A percentile compares a stretch with the other conserved stretches of the same genome.
These are phyloP conservation scores for Jackrogersella minutella DNA, from an alignment of 495 filamentous ascomycete genomes.

Conservation along the genomic window DNA sequence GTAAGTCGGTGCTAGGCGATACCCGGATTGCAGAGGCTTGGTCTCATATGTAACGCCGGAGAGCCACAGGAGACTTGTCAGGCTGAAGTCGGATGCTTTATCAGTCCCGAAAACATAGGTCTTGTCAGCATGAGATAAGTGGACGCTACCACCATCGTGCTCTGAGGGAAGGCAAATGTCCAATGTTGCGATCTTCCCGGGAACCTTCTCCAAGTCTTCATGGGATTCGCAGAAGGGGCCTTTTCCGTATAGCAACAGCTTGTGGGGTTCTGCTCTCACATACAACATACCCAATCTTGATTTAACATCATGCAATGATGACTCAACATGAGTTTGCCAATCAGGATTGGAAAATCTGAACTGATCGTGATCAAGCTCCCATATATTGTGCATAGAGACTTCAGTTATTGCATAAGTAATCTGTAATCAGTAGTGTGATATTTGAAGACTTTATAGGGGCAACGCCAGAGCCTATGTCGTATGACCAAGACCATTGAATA, in stretches of 20 bases:
- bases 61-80: conserved; percentile 58
- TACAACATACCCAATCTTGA: conserved; percentile 56
- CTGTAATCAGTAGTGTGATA: too few relatives aligned
- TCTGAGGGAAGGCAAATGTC: conserved; percentile 60
- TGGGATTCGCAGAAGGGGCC: conserved; percentile 62
- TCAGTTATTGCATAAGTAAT: conserved; percentile 45
- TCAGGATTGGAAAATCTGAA: conserved; percentile 52
- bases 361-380: conserved; percentile 56
- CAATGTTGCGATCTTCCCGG: conserved; percentile 61
- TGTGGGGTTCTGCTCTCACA: conserved; percentile 60
- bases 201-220: conserved; percentile 60
- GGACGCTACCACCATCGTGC: conserved; percentile 59
- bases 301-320: conserved; percentile 57
- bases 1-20: conserved; percentile 61
- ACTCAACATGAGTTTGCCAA: conserved; percentile 58
- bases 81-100: conserved; percentile 40
- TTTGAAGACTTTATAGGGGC: too few relatives aligned
- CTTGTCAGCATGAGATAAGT: conserved; percentile 50
- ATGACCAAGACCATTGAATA: too few relatives aligned
- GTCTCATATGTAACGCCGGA: conserved; percentile 62
- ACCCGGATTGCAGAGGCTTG: conserved; percentile 54
- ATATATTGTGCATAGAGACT: conserved; percentile 57
- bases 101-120: conserved; percentile 51
- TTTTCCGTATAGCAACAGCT: conserved; percentile 61
- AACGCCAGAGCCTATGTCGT: too few relatives aligned